A percentile compares a stretch with the other conserved stretches of the same genome.
Conservation (phyloP, 1,284 basidiomycete species). For the Schizopora paradoxa region DNA sequence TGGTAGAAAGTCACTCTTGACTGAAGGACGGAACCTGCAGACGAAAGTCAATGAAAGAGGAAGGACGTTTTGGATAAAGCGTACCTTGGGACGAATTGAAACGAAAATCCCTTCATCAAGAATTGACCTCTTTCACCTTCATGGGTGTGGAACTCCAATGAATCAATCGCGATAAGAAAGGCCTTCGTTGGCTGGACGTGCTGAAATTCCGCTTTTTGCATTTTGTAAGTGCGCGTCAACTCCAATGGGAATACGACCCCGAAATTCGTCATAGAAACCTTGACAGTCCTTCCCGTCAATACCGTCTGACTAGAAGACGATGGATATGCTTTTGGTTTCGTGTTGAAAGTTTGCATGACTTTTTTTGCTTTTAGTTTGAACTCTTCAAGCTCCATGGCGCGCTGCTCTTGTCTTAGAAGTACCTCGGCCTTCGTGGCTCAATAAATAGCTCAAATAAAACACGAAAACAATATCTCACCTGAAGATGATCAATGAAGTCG, state of each 20-base stretch:
- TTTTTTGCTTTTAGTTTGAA: slow-evolving; percentile 78
- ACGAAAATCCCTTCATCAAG: slow-evolving; percentile 63
- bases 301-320: slow-evolving; percentile 30
- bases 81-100: slow-evolving; percentile 80
- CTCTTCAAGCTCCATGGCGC: slow-evolving; percentile 68
- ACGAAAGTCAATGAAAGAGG: not conserved
- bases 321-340: slow-evolving; percentile 42
- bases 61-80: slow-evolving; percentile 20
- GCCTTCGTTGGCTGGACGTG: slow-evolving; percentile 52
- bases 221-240: slow-evolving; percentile 33
- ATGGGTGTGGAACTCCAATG: slow-evolving; percentile 66
- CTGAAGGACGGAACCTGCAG: slow-evolving; percentile 70
- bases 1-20: slow-evolving; percentile 65
- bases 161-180: slow-evolving; percentile 77
- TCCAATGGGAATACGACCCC: slow-evolving; percentile 83
- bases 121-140: slow-evolving; percentile 77
- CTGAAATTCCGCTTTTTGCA: slow-evolving; percentile 42
- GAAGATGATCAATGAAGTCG: slow-evolving; percentile 80
- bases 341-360: slow-evolving; percentile 70
- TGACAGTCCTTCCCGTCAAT: slow-evolving; percentile 61
- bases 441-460: not conserved
- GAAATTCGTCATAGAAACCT: slow-evolving; percentile 61
- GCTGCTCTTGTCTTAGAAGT: slow-evolving; percentile 62
- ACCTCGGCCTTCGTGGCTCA: slow-evolving; percentile 57
- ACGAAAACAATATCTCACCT: slow-evolving; percentile 39